Percentiles rank a stretch among this genome's conserved stretches.
Evolutionary conservation across 2,329 filamentous ascomycete genomes (phyloP).

Genomic region (Cladophialophora yegresii): DNA sequence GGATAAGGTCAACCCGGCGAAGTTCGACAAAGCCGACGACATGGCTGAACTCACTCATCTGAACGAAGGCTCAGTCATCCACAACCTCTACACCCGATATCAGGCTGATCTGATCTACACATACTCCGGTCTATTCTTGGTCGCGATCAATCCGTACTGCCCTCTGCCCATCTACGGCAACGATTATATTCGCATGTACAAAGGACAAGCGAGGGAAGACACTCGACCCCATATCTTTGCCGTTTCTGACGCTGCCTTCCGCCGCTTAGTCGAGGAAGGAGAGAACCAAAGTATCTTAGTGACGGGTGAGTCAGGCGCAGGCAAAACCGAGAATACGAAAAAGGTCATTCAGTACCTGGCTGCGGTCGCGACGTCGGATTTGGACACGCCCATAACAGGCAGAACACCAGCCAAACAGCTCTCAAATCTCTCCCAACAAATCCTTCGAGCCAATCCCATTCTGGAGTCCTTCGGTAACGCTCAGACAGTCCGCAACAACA

Average conservation of each 20-base stretch:
- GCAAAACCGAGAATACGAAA: constrained; percentile 98
- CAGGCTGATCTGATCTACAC: constrained; percentile 95
- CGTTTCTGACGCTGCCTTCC: constrained; percentile 94
- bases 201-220: constrained; percentile 84
- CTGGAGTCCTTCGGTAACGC: constrained; percentile 98
- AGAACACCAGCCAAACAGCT: constrained; percentile 66
- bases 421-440: constrained; percentile 92
- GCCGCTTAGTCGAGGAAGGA: constrained; percentile 91
- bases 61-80: constrained; percentile 95
- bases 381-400: constrained; percentile 62
- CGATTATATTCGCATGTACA: constrained; percentile 98
- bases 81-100: constrained; percentile 94
- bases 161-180: constrained; percentile 91
- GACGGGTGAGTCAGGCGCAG: constrained; percentile 95
- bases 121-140: constrained; percentile 94
- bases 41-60: constrained; percentile 98
- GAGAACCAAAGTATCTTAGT: constrained; percentile 97
- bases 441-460: constrained; percentile 92
- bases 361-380: constrained; percentile 74
- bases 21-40: constrained; percentile 98
- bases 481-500: constrained; percentile 96
- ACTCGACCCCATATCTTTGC: constrained; percentile 97
- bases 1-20: constrained; percentile 98
- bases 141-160: constrained; percentile 96
- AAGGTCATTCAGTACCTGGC: constrained; percentile 99